Evolutionary conservation across 1,284 basidiomycete species (phyloP).

Genomic region (Leccinum pallidistipes): DNA sequence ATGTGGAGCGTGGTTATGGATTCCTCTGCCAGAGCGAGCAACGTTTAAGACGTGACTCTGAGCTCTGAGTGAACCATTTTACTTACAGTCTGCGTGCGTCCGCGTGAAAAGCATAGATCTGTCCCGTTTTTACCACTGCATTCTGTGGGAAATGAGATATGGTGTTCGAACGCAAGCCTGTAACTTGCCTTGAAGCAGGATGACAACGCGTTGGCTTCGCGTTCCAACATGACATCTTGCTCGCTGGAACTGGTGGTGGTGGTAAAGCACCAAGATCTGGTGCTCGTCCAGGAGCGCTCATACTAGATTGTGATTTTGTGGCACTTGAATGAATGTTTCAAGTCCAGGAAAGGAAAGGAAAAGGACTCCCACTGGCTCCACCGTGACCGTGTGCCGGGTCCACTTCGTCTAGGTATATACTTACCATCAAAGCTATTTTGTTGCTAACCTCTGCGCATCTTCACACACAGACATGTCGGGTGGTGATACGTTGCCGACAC

Average conservation of each 20-base stretch:
- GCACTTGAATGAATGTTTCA: not conserved
- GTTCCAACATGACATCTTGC: conserved; percentile 54
- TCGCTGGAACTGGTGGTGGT: conserved; percentile 55
- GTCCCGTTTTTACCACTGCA: conserved; percentile 65
- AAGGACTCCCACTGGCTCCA: not conserved
- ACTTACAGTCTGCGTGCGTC: conserved; percentile 64
- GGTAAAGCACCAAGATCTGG: conserved; percentile 45
- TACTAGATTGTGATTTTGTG: not conserved
- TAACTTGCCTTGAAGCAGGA: conserved; percentile 54
- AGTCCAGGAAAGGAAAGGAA: conserved; percentile 29
- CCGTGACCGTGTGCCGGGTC: not conserved
- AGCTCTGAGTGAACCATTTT: not conserved
- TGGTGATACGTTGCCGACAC: conserved; percentile 14
- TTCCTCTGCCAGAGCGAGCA: conserved; percentile 40
- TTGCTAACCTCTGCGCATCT: not conserved
- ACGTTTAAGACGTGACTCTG: not conserved
- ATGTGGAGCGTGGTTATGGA: conserved; percentile 55
- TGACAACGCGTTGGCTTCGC: conserved; percentile 58
- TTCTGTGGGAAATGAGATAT: conserved; percentile 41
- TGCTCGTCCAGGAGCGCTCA: conserved; percentile 12
- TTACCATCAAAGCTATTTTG: not conserved
- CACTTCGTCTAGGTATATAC: conserved; percentile 6
- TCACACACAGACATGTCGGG: conserved; percentile 22
- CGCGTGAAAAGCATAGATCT: conserved; percentile 66
- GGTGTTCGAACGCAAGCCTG: not conserved